These are phyloP conservation scores for Xylaria sp. DNA, from an alignment of 2,329 filamentous ascomycete genomes.

Conservation along the genomic window DNA sequence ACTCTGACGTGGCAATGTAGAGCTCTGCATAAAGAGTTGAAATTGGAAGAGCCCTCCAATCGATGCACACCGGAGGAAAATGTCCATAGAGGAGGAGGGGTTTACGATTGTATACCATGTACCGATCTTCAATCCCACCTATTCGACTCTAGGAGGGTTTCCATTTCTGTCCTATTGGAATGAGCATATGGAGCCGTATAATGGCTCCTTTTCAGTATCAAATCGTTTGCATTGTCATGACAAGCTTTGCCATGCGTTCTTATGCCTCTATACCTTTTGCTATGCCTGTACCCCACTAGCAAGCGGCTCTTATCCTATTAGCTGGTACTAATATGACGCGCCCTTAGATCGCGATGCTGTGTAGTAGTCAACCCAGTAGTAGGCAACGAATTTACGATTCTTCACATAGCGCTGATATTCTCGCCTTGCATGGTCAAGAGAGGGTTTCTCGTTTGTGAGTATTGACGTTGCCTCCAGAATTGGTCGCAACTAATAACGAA, in stretches of 20 bases:
- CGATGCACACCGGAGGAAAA: neutral
- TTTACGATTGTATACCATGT: neutral
- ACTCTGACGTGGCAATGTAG: neutral
- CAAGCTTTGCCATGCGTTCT: neutral
- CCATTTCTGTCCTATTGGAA: constrained; percentile 21
- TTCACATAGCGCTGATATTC: neutral
- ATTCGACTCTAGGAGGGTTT: constrained; percentile 13
- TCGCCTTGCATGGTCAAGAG: neutral
- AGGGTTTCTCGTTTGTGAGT: neutral
- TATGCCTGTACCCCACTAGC: neutral
- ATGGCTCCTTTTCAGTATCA: neutral
- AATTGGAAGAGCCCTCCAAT: constrained; percentile 1
- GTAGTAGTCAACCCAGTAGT: neutral
- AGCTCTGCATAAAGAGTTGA: neutral
- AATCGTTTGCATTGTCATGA: neutral
- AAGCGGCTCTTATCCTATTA: neutral
- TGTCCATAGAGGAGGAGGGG: too few species aligned
- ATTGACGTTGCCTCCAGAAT: neutral
- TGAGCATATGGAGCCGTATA: neutral
- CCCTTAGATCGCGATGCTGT: neutral
- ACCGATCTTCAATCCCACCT: constrained; percentile 8
- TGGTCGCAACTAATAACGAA: neutral
- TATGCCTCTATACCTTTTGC: neutral
- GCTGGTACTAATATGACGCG: constrained; percentile 6
- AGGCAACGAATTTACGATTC: neutral